phyloP scores from a whole-genome alignment of 2,329 filamentous ascomycete genomes.

The Penicillium hordei region DNA sequence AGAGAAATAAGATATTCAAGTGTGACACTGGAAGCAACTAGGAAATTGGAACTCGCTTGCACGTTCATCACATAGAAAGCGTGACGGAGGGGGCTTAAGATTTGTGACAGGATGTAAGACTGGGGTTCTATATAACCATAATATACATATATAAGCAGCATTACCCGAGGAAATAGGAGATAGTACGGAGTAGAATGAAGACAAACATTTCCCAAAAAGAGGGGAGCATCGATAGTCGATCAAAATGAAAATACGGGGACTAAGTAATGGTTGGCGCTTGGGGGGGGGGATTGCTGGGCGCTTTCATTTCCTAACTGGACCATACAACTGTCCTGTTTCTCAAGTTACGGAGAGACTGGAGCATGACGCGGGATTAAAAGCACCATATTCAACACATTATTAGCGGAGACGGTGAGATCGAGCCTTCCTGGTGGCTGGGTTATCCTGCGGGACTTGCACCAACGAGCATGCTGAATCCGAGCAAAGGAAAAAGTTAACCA shows the following conservation, averaged over 20 bases:
- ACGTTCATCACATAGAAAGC: slow-evolving; percentile 25
- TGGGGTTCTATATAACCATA: slow-evolving; percentile 17
- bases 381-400: slow-evolving; percentile 25
- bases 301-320: slow-evolving; percentile 29
- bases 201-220: slow-evolving; percentile 3
- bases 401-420: slow-evolving; percentile 33
- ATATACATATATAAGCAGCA: slow-evolving; percentile 19
- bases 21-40: slow-evolving; percentile 9
- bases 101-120: slow-evolving; percentile 20
- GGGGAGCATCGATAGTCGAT: slow-evolving; percentile 24
- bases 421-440: slow-evolving; percentile 29
- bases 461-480: slow-evolving; percentile 31
- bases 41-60: slow-evolving; percentile 15
- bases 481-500: slow-evolving; percentile 16
- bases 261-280: slow-evolving; percentile 30
- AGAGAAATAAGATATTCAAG: slow-evolving; percentile 7
- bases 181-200: neutral
- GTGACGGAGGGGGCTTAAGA: slow-evolving; percentile 25
- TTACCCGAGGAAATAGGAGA: slow-evolving; percentile 1
- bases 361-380: slow-evolving; percentile 20
- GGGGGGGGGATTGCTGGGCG: slow-evolving; percentile 28
- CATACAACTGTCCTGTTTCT: slow-evolving; percentile 19
- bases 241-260: slow-evolving; percentile 20
- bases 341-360: neutral
- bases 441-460: slow-evolving; percentile 23